These are phyloP conservation scores for Prototheca wickerhamii DNA, from an alignment of 163 green algal species.

Conservation along the genomic window DNA sequence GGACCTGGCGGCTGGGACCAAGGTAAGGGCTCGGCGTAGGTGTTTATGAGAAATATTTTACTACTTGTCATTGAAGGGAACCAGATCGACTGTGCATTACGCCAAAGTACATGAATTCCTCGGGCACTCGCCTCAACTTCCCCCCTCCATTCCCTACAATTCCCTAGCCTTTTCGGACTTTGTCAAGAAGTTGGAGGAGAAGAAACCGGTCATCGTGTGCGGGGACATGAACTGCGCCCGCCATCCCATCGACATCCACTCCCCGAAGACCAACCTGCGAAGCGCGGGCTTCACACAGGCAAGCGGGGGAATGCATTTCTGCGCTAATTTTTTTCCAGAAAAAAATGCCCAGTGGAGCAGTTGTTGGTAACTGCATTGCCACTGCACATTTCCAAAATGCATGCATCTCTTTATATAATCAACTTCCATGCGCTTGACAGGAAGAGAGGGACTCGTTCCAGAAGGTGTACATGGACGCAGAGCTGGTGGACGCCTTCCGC, in stretches of 20 bases:
- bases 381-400: not conserved
- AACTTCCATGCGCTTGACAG: not conserved
- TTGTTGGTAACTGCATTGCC: not conserved
- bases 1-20: constrained; percentile 54
- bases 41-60: no score
- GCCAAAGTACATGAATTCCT: not conserved
- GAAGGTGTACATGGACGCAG: constrained; percentile 19
- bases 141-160: not conserved
- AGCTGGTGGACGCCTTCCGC: constrained; percentile 56
- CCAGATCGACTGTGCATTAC: no score
- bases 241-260: constrained; percentile 74
- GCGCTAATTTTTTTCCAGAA: not conserved
- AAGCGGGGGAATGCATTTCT: no score
- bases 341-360: not conserved
- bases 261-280: constrained; percentile 61
- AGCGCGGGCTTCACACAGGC: constrained; percentile 65
- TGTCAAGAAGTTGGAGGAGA: not conserved
- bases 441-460: constrained; percentile 18
- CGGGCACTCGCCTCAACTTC: not conserved
- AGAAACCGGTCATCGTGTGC: not conserved
- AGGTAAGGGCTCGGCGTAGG: not conserved
- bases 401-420: not conserved
- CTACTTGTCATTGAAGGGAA: no score
- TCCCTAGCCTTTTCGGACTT: constrained; percentile 7
- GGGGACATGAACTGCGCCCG: constrained; percentile 78